Evolutionary conservation across 1,284 basidiomycete genomes (phyloP).

Genomic region (Mycosarcoma mackinlayi): DNA sequence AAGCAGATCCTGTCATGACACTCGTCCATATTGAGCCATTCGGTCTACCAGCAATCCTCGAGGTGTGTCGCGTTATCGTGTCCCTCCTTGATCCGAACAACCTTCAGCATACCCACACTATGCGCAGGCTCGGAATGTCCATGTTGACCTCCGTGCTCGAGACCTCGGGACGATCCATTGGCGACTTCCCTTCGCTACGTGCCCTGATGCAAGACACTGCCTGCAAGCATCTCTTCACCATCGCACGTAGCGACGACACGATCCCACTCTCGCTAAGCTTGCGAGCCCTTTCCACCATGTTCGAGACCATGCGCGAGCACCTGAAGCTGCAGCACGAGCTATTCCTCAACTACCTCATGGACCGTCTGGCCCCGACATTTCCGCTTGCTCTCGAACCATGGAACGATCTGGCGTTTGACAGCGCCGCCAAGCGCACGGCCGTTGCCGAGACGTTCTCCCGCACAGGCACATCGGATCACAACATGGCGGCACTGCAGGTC

Average conservation of each 20-base stretch:
- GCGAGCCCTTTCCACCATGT: constrained; percentile 85
- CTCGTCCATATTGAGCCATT: constrained; percentile 71
- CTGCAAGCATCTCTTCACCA: constrained; percentile 90
- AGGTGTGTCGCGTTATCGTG: constrained; percentile 91
- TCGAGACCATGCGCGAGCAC: constrained; percentile 85
- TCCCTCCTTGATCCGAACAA: constrained; percentile 95
- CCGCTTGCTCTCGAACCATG: constrained; percentile 66
- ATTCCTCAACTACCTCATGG: constrained; percentile 91
- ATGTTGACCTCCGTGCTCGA: constrained; percentile 92
- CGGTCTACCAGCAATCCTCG: constrained; percentile 90
- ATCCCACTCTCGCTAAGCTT: constrained; percentile 82
- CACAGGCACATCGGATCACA: constrained; percentile 19
- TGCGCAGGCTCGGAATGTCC: constrained; percentile 86
- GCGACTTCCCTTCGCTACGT: constrained; percentile 76
- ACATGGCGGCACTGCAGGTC: constrained; percentile 8
- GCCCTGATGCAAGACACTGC: constrained; percentile 84
- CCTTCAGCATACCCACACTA: constrained; percentile 94
- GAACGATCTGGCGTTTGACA: constrained; percentile 66
- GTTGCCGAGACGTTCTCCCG: constrained; percentile 26
- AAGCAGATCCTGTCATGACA: not conserved
- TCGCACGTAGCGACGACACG: constrained; percentile 78
- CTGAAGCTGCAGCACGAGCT: constrained; percentile 97
- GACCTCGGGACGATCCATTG: constrained; percentile 79
- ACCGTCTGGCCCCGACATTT: constrained; percentile 75
- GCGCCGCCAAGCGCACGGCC: constrained; percentile 37